Conservation (phyloP, 2,329 filamentous ascomycete species). For the Sporothrix brunneoviolacea region DNA sequence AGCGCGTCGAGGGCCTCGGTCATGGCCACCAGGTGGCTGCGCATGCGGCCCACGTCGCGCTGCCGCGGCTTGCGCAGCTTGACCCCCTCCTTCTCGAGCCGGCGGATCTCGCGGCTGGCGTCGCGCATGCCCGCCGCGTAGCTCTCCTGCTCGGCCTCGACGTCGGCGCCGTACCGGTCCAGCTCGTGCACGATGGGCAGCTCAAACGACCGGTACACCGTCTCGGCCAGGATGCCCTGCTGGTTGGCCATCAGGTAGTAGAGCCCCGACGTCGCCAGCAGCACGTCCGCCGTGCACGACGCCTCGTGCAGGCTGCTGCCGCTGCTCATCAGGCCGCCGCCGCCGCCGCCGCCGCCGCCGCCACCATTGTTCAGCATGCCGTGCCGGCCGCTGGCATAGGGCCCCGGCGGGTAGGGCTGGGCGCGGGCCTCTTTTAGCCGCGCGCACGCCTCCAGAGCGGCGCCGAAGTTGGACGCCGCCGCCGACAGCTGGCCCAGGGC, state of each 20-base stretch:
- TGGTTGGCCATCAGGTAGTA: constrained; percentile 64
- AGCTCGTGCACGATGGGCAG: constrained; percentile 63
- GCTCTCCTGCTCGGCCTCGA: constrained; percentile 57
- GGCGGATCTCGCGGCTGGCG: constrained; percentile 54
- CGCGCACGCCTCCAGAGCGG: constrained; percentile 61
- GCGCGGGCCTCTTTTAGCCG: constrained; percentile 60
- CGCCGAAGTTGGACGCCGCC: constrained; percentile 57
- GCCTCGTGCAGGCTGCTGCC: constrained; percentile 24
- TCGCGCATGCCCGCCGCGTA: constrained; percentile 50
- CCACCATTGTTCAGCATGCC: too few species aligned
- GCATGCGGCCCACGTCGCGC: constrained; percentile 55
- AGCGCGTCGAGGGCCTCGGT: constrained; percentile 57
- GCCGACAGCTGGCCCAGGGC: constrained; percentile 55
- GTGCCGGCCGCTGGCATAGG: constrained; percentile 19
- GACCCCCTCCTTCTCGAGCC: constrained; percentile 58
- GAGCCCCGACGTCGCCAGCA: constrained; percentile 56
- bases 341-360: constrained; percentile 17
- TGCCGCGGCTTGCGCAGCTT: constrained; percentile 51
- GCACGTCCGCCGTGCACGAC: constrained; percentile 55
- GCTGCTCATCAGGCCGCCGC: constrained; percentile 42
- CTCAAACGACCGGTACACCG: constrained; percentile 61
- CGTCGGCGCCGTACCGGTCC: constrained; percentile 56
- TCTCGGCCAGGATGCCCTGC: constrained; percentile 63
- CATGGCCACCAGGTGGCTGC: constrained; percentile 57
- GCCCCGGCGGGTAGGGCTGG: constrained; percentile 41